Evolutionary conservation across 164 flowering plant genomes (phyloP).

Genomic region (Berberis thunbergii): DNA sequence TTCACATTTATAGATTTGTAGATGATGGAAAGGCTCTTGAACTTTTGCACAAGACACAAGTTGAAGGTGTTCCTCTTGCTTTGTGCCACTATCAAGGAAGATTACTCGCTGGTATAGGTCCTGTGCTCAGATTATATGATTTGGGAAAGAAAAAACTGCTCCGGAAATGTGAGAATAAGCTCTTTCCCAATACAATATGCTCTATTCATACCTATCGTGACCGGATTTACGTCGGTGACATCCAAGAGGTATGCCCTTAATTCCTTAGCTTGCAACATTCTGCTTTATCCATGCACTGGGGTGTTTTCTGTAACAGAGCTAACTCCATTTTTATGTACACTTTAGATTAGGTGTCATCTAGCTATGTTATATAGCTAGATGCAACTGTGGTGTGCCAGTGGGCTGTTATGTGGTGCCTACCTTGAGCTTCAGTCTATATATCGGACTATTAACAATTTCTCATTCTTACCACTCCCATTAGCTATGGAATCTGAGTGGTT

Average conservation of each 20-base stretch:
- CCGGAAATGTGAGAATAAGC: constrained; percentile 95
- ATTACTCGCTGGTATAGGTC: constrained; percentile 90
- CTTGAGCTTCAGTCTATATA: too few species aligned
- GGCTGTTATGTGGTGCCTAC: too few species aligned
- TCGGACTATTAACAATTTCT: too few species aligned
- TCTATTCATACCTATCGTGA: constrained; percentile 93
- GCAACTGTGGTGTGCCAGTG: too few species aligned
- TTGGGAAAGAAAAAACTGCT: constrained; percentile 84
- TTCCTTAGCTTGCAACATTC: background rate
- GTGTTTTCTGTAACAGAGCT: background rate
- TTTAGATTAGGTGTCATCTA: too few species aligned
- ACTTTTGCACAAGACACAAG: constrained; percentile 94
- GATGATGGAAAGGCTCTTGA: constrained; percentile 90
- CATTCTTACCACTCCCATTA: too few species aligned
- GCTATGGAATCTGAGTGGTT: too few species aligned
- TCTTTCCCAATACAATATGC: constrained; percentile 78
- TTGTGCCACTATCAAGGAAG: constrained; percentile 93
- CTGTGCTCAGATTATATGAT: constrained; percentile 85
- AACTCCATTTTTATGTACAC: too few species aligned
- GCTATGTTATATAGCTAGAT: too few species aligned
- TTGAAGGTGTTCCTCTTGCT: constrained; percentile 93
- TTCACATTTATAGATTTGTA: constrained; percentile 87
- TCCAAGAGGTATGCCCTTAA: constrained; percentile 73
- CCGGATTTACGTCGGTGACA: constrained; percentile 94
- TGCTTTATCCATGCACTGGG: background rate